Evolutionary conservation across 257 asterid genomes (phyloP).

Genomic region (Solanum commersonii): DNA sequence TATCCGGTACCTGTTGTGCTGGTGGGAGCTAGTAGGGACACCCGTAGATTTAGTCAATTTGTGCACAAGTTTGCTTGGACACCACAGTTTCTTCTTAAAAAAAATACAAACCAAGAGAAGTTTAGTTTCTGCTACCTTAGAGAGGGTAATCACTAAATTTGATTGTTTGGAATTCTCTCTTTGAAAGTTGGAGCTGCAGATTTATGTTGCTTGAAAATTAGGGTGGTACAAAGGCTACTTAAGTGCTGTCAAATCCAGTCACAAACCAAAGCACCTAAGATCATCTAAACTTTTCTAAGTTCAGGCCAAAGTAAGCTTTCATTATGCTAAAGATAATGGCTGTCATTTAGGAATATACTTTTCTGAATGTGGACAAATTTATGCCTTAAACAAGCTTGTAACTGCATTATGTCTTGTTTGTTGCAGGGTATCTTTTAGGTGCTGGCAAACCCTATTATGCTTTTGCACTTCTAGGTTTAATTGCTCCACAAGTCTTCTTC

Average conservation of each 20-base stretch:
- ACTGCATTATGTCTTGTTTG: not conserved
- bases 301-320: not conserved
- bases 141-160: not conserved
- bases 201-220: not conserved
- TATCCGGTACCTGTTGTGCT: not conserved
- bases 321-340: not conserved
- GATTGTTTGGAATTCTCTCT: not conserved
- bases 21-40: not conserved
- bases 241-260: not conserved
- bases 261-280: not conserved
- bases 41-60: not conserved
- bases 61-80: not conserved
- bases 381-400: not conserved
- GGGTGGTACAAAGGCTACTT: not conserved
- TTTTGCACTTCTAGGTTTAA: conserved; percentile 70
- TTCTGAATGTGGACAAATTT: not conserved
- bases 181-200: not conserved
- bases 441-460: conserved; percentile 84
- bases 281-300: not conserved
- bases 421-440: conserved; percentile 87
- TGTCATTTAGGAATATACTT: not conserved
- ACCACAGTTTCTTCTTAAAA: not conserved
- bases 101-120: not conserved
- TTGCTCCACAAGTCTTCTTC: conserved; percentile 84
- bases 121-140: not conserved